Percentiles rank a stretch among this genome's conserved stretches.
phyloP scores from a whole-genome alignment of 495 filamentous ascomycete species.

The Xylaria acuta region DNA sequence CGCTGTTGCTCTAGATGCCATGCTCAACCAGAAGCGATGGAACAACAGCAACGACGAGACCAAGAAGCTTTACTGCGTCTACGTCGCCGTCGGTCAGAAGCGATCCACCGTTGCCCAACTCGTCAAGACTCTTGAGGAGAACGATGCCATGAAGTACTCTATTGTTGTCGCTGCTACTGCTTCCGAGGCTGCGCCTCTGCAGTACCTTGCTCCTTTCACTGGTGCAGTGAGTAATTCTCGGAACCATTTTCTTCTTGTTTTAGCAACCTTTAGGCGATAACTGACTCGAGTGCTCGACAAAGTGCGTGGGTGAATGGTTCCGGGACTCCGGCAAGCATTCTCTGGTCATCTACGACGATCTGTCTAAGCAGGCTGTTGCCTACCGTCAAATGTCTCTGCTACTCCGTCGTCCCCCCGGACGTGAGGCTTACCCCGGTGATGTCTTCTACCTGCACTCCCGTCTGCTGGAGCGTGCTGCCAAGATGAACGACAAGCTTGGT shows the following conservation, averaged over 20 bases:
- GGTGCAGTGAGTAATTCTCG: constrained; percentile 46
- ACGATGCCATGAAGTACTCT: constrained; percentile 99
- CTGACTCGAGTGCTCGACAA: no score
- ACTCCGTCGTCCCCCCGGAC: constrained; percentile 97
- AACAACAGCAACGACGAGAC: constrained; percentile 85
- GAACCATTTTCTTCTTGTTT: no score
- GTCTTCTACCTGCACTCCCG: constrained; percentile 99
- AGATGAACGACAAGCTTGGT: constrained; percentile 97
- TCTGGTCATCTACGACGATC: constrained; percentile 93
- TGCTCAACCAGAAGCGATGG: constrained; percentile 99
- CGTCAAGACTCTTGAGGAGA: constrained; percentile 99
- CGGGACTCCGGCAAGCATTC: constrained; percentile 92
- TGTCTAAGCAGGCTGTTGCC: constrained; percentile 98
- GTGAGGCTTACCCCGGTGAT: constrained; percentile 99
- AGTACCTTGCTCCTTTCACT: constrained; percentile 97
- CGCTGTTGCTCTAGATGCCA: constrained; percentile 96
- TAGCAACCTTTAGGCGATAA: no score
- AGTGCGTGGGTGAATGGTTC: constrained; percentile 84
- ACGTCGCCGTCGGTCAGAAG: constrained; percentile 99
- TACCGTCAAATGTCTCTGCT: constrained; percentile 99
- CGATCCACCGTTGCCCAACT: constrained; percentile 98
- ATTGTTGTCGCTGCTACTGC: constrained; percentile 95
- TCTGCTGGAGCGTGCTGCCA: constrained; percentile 98
- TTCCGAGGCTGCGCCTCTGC: constrained; percentile 92
- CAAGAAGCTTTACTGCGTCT: constrained; percentile 99